Evolutionary conservation across 805 yeast genomes (phyloP).

Genomic region (Wickerhamomyces pijperi): DNA sequence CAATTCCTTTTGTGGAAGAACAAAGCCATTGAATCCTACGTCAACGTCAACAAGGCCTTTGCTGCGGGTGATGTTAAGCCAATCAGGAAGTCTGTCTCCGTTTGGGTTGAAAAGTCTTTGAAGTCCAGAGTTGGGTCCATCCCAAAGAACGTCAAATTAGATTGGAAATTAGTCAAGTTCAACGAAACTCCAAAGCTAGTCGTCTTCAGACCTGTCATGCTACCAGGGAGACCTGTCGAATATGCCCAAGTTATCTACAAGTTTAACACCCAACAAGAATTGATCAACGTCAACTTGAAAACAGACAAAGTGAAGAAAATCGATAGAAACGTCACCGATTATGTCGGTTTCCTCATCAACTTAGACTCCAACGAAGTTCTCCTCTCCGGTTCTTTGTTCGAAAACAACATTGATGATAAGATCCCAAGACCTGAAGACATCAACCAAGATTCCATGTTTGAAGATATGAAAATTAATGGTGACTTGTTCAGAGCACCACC

Average conservation of each 20-base stretch:
- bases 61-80: constrained; percentile 43
- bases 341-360: constrained; percentile 50
- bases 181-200: constrained; percentile 63
- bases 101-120: constrained; percentile 56
- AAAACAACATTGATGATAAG: constrained; percentile 34
- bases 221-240: constrained; percentile 42
- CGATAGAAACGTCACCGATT: constrained; percentile 48
- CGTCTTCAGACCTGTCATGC: constrained; percentile 55
- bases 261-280: constrained; percentile 50
- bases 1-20: constrained; percentile 74
- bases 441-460: constrained; percentile 16
- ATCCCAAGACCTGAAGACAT: constrained; percentile 22
- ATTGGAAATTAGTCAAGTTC: constrained; percentile 71
- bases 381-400: constrained; percentile 60
- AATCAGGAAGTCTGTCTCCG: constrained; percentile 34
- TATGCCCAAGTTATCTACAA: constrained; percentile 51
- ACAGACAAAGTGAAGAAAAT: constrained; percentile 33
- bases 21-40: constrained; percentile 66
- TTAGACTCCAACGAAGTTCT: constrained; percentile 45
- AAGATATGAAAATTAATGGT: constrained; percentile 22
- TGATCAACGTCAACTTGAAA: constrained; percentile 35
- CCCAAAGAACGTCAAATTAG: constrained; percentile 48
- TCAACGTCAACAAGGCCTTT: constrained; percentile 72
- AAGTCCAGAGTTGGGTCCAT: constrained; percentile 37
- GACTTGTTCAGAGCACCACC: constrained; percentile 23